Evolutionary conservation across 306 rosid species (phyloP).

Genomic region (Elaeagnus macrophylla): DNA sequence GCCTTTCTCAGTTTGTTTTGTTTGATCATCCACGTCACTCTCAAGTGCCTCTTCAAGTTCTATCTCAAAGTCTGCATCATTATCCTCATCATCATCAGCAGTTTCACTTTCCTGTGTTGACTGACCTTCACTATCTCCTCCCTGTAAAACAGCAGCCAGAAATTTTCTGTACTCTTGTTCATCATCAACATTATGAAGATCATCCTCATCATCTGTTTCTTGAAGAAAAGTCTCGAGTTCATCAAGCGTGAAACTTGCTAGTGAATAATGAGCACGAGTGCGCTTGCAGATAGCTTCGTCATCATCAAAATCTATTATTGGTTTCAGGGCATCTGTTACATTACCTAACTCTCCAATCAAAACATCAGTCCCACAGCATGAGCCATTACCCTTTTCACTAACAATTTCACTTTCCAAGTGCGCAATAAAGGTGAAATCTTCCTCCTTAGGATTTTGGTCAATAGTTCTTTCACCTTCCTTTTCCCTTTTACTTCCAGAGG

Average conservation of each 20-base stretch:
- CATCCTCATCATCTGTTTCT: conserved; percentile 94
- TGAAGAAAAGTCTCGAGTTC: conserved; percentile 95
- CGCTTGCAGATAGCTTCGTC: conserved; percentile 86
- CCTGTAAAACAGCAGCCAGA: conserved; percentile 75
- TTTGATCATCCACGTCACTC: conserved; percentile 59
- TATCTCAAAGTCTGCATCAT: conserved; percentile 90
- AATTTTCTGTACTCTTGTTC: conserved; percentile 87
- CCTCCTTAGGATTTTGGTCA: conserved; percentile 15
- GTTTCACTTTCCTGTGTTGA: conserved; percentile 50
- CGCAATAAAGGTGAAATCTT: conserved; percentile 23
- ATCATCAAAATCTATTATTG: conserved; percentile 36
- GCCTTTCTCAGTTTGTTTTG: conserved; percentile 27
- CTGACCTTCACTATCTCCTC: conserved; percentile 47
- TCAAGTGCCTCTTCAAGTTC: conserved; percentile 93
- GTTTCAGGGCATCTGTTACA: conserved; percentile 23
- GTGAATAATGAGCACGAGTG: conserved; percentile 90
- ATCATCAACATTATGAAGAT: conserved; percentile 74
- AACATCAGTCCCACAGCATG: conserved; percentile 11
- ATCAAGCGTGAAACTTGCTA: conserved; percentile 78
- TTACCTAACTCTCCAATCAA: conserved; percentile 29
- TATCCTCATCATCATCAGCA: conserved; percentile 80
- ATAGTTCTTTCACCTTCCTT: conserved; percentile 23
- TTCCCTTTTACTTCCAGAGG: conserved; percentile 19
- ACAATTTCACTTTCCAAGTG: conserved; percentile 25
- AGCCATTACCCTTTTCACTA: conserved; percentile 31